Evolutionary conservation across 148 eudicot genomes (phyloP).

Genomic region (Oxyria digyna): DNA sequence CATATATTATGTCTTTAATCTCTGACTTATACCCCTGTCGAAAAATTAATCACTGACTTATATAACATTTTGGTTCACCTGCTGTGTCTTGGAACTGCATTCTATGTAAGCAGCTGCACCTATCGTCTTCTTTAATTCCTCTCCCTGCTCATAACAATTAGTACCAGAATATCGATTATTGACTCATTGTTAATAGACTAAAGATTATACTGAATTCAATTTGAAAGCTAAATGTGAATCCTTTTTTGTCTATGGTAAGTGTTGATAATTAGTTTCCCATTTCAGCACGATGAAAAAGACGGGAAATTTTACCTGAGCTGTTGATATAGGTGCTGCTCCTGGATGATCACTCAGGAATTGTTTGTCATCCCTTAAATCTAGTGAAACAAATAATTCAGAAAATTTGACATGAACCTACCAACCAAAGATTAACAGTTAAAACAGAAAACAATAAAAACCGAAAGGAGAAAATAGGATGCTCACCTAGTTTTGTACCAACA

Average conservation of each 20-base stretch:
- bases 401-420: not conserved
- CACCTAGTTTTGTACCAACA: slow-evolving; percentile 41
- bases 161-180: not conserved
- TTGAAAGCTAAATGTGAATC: not conserved
- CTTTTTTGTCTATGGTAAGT: too few relatives aligned
- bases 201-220: not conserved
- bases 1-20: not conserved
- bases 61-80: slow-evolving; percentile 20
- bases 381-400: not conserved
- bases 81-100: slow-evolving; percentile 69
- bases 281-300: not conserved
- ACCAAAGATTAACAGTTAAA: not conserved
- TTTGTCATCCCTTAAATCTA: slow-evolving; percentile 37
- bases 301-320: slow-evolving; percentile 26
- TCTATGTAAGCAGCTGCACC: slow-evolving; percentile 55
- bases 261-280: too few relatives aligned
- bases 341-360: slow-evolving; percentile 34
- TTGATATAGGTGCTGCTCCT: slow-evolving; percentile 30
- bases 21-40: not conserved
- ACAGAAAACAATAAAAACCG: not conserved
- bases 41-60: not conserved
- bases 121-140: slow-evolving; percentile 53
- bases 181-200: not conserved
- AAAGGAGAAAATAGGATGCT: not conserved
- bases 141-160: slow-evolving; percentile 30